phyloP scores from a whole-genome alignment of 2,329 filamentous ascomycete species.

The Colletotrichum eleusines region DNA sequence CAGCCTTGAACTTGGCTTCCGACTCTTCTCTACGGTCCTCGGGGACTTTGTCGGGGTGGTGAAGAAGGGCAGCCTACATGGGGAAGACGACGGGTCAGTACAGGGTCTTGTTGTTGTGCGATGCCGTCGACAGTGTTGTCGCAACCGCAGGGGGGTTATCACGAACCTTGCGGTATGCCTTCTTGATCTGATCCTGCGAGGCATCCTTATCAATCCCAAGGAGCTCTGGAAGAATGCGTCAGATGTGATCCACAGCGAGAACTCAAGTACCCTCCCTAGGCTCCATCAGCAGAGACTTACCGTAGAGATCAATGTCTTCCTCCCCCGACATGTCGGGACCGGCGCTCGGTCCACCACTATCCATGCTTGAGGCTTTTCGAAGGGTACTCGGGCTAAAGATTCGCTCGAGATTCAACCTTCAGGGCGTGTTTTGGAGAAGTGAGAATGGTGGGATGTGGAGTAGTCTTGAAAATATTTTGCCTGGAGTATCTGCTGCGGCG shows the following conservation, averaged over 20 bases:
- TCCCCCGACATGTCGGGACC: conserved; percentile 33
- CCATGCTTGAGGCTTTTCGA: conserved; percentile 42
- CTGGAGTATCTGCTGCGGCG: conserved; percentile 19
- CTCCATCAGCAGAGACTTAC: conserved; percentile 53
- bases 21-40: conserved; percentile 86
- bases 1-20: conserved; percentile 91
- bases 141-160: not conserved
- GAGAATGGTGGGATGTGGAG: conserved; percentile 41
- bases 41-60: conserved; percentile 96
- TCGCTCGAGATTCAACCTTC: conserved; percentile 39
- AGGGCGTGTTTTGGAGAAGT: conserved; percentile 37
- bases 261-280: conserved; percentile 26
- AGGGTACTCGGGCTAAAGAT: conserved; percentile 32
- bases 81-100: conserved; percentile 37
- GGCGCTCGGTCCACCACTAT: conserved; percentile 41
- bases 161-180: conserved; percentile 91
- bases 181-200: conserved; percentile 86
- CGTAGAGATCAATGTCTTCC: conserved; percentile 71
- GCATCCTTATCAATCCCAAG: conserved; percentile 81
- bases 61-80: conserved; percentile 80
- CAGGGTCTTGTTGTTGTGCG: conserved; percentile 2
- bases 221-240: conserved; percentile 69
- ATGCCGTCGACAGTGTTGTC: conserved; percentile 43
- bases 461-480: conserved; percentile 40
- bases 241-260: conserved; percentile 41